A percentile compares a stretch with the other conserved stretches of the same genome.
Evolutionary conservation across 768 basidiomycete species (phyloP).

Genomic region (Amanita phalloides): DNA sequence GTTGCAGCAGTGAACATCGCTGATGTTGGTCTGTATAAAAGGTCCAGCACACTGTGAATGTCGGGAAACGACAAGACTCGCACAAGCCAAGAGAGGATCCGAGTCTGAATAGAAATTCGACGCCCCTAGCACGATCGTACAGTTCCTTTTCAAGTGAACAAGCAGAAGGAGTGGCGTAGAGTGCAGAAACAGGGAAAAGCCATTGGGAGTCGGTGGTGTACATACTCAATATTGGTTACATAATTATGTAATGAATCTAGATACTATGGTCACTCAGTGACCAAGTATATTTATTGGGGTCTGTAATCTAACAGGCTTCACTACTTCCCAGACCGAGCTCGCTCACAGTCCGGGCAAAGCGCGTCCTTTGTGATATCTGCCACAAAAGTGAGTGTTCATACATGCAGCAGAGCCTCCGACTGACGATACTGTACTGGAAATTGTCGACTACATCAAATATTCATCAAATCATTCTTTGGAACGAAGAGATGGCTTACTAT

Average conservation of each 20-base stretch:
- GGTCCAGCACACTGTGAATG: constrained; percentile 8
- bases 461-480: not conserved
- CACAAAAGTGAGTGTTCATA: not conserved
- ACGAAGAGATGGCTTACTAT: constrained; percentile 38
- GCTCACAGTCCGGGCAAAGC: constrained; percentile 19
- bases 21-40: constrained; percentile 50
- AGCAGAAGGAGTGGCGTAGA: constrained; percentile 48
- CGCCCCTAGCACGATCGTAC: constrained; percentile 69
- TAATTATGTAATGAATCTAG: not conserved
- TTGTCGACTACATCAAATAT: constrained; percentile 38
- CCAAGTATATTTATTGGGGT: not conserved
- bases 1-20: constrained; percentile 82
- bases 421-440: constrained; percentile 63
- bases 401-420: constrained; percentile 14
- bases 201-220: constrained; percentile 41
- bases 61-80: constrained; percentile 20
- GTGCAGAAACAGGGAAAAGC: constrained; percentile 54
- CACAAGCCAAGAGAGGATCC: constrained; percentile 71
- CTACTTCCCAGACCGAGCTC: not conserved
- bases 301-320: not conserved
- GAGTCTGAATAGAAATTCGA: constrained; percentile 79
- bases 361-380: constrained; percentile 19
- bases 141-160: constrained; percentile 59
- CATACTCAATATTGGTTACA: constrained; percentile 7
- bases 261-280: not conserved